phyloP scores from a whole-genome alignment of 1,139 yeast species.

The Blastobotrys proliferans region DNA sequence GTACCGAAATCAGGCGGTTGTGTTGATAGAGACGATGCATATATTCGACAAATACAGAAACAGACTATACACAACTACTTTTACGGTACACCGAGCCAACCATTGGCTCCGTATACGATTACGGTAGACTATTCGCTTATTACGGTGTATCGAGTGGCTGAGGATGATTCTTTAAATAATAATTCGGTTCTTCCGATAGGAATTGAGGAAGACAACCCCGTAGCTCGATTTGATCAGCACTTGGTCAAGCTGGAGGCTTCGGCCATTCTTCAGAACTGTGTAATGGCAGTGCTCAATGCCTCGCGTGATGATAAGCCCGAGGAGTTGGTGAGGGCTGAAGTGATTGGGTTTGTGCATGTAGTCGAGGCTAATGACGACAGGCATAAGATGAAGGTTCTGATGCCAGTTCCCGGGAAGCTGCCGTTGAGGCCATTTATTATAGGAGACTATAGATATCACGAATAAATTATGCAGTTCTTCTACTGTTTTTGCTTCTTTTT shows the following conservation, averaged over 20 bases:
- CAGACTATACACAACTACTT: conserved; percentile 80
- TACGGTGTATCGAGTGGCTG: conserved; percentile 46
- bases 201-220: conserved; percentile 18
- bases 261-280: conserved; percentile 63
- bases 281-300: conserved; percentile 69
- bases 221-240: conserved; percentile 17
- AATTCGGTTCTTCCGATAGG: no score
- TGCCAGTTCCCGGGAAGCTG: conserved; percentile 83
- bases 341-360: conserved; percentile 58
- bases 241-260: conserved; percentile 46
- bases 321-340: conserved; percentile 54
- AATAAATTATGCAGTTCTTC: no score
- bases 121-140: conserved; percentile 51
- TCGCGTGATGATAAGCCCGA: conserved; percentile 44
- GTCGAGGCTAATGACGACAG: conserved; percentile 67
- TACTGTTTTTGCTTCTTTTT: no score
- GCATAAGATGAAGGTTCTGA: conserved; percentile 63
- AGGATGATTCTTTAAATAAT: conserved; percentile 32
- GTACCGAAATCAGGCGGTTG: conserved; percentile 70
- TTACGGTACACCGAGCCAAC: conserved; percentile 66
- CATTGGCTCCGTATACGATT: conserved; percentile 72
- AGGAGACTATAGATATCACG: conserved; percentile 68
- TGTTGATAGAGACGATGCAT: conserved; percentile 70
- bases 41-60: conserved; percentile 66
- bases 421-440: conserved; percentile 67